These are phyloP conservation scores for Fusarium fujikuroi DNA, from an alignment of 2,329 filamentous ascomycete genomes.

Conservation along the genomic window DNA sequence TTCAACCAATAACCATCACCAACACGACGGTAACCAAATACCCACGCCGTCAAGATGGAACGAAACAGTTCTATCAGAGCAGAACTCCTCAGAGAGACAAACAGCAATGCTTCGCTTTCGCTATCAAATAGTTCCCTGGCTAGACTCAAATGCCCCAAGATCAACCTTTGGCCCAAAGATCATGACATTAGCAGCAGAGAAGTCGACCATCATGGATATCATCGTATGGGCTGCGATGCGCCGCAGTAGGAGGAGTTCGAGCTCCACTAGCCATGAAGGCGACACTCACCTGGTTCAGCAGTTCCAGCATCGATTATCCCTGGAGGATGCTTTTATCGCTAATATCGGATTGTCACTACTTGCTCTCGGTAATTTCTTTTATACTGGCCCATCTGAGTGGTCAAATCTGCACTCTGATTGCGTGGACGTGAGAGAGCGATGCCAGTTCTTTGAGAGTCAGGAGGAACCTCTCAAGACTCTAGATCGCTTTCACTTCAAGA, in stretches of 20 bases:
- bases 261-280: not conserved
- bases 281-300: slow-evolving; percentile 10
- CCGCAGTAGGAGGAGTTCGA: not conserved
- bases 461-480: slow-evolving; percentile 17
- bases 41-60: slow-evolving; percentile 20
- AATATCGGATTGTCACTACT: not conserved
- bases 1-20: not conserved
- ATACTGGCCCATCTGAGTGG: slow-evolving; percentile 16
- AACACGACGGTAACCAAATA: slow-evolving; percentile 15
- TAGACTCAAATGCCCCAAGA: slow-evolving; percentile 24
- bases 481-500: slow-evolving; percentile 10
- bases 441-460: slow-evolving; percentile 1
- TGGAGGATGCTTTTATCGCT: not conserved
- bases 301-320: slow-evolving; percentile 1
- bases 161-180: slow-evolving; percentile 15
- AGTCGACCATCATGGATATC: slow-evolving; percentile 12
- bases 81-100: slow-evolving; percentile 24
- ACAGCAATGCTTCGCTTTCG: slow-evolving; percentile 31
- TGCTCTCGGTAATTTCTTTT: slow-evolving; percentile 11
- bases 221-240: slow-evolving; percentile 19
- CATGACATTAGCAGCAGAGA: slow-evolving; percentile 10
- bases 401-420: not conserved
- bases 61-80: slow-evolving; percentile 19
- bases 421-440: not conserved
- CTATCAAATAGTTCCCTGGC: slow-evolving; percentile 26